Base-by-base conservation (phyloP, 768 basidiomycete genomes). In the Jaapia argillacea region DNA sequence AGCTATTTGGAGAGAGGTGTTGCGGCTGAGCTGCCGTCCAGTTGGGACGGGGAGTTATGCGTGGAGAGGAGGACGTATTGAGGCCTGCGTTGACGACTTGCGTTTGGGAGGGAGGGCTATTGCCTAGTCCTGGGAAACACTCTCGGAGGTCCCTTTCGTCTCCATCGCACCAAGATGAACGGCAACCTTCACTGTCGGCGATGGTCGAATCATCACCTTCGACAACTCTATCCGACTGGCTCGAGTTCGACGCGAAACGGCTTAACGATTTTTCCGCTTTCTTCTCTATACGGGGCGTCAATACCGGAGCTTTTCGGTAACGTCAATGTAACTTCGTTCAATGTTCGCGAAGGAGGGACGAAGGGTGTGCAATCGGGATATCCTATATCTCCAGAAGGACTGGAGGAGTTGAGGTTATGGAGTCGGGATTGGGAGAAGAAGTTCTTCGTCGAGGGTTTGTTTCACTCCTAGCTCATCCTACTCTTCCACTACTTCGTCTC, bases 241-340 rank as follows among this genome's bases (percentile, higher is more conserved):
- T 86, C 33, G 57, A 62, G 18, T 63, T 69, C 16, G 61, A 59
- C 5, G 52, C 69, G 5, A 56, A 54, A 33, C 66, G 75, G 12
- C 63, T 65, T 2, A 67, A 67, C n/a, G 41, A 56, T 0, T 61
- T 66, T 20, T 63, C 67, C 1, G 78, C 75, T n/a, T 59, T 59
- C 22, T 63, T 85, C 45, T 55, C 53, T 2, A 56, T 87, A 7
- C 58, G 61, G 38, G 83, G 79, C 7, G 59, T 56, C 35, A 79
- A 84, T 55, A 81, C 82, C 6, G 74, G 82, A 20, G 67, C 67
- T 14, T 87, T 78, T 87, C 48, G 73, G 72, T 45, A 62, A 62
- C 33, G 53, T 50, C 46, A 51, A 51, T 21, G 65, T 79, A 21
- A 7, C 10, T 12, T 10, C 10, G 10, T 21, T 22, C 13, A 7